Evolutionary conservation across 768 basidiomycete genomes (phyloP), one percentile per base, ranked within the genome.

Genomic region (Mycena floridula): DNA sequence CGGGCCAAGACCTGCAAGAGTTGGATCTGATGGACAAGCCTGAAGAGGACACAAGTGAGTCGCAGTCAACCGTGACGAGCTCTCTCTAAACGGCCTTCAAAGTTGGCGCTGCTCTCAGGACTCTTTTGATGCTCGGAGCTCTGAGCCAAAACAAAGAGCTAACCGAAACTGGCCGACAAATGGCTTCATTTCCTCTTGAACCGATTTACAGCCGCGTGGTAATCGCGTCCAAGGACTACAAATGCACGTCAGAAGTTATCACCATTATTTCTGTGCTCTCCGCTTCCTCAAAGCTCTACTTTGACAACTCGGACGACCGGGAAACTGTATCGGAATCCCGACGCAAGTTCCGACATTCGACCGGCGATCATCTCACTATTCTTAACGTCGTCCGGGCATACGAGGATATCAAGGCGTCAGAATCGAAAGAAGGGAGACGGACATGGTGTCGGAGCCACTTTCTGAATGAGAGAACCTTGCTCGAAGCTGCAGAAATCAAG

Each of bases 121-220:
- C 79, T 0, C 76, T 99, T 12, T 87, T 79, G 67, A 68, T 90
- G 2, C 74, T 98, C 7, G 82, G 81, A 12, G 94, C 94, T 11
- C 70, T 97, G 47, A 76, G 86, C 58, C 65, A 74, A 26, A 70
- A 72, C 13, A 81, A 78, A 46, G 57, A 58, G 5, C 68, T 99
- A 42, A 96, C 93, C 0, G 53, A 69, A 0, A 61, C 86, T 4
- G 96, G 96, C 2, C 77, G 80, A 4, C 67, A 81, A 49, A 97
- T 99, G 89, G 84, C 92, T 3, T 57, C 69, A n/a, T 90, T 94
- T 57, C 96, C 96, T 2, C 76, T 96, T n/a, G 92, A 97, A 52
- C 92, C 95, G 1, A 66, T 79, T 25, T 76, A 82, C 44, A 80
- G 93, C 0, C 81, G 90, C 24, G 76, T 85, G 32, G 65, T 98